A percentile compares a stretch with the other conserved stretches of the same genome.
Conservation (phyloP, 768 basidiomycete species). For the Rhizopogon sp. region DNA sequence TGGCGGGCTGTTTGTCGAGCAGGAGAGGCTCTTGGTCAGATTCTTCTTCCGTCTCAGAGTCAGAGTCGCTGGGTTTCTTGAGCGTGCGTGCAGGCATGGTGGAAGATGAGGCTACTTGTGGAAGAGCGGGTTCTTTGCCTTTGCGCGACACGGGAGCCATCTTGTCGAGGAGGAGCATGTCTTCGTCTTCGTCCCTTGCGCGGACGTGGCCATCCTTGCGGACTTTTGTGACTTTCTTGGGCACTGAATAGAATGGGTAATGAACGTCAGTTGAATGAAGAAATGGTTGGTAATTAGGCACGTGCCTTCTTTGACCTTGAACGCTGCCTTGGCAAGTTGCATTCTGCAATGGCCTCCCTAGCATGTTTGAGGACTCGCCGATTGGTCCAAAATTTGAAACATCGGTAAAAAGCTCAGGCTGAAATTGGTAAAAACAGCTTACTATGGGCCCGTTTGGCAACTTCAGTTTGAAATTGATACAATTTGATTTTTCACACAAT, state of each 20-base stretch:
- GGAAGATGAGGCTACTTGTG: conserved; percentile 2
- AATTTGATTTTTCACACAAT: no score
- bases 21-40: conserved; percentile 23
- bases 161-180: conserved; percentile 51
- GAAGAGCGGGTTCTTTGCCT: conserved; percentile 1
- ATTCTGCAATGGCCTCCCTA: conserved; percentile 48
- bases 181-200: conserved; percentile 56
- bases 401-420: no score
- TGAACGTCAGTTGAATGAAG: background rate
- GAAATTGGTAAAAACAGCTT: no score
- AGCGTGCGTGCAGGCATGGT: conserved; percentile 2
- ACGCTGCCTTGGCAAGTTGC: conserved; percentile 51
- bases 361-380: conserved; percentile 60
- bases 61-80: conserved; percentile 36
- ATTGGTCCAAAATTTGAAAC: no score
- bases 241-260: conserved; percentile 36
- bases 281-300: background rate
- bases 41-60: conserved; percentile 50
- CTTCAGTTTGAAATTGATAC: no score
- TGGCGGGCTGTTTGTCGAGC: conserved; percentile 10
- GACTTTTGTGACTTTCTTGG: conserved; percentile 51
- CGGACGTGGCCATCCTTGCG: conserved; percentile 61
- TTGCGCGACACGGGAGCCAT: conserved; percentile 10
- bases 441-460: no score
- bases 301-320: conserved; percentile 79